A percentile compares a stretch with the other conserved stretches of the same genome.
Conservation (phyloP, 345 rosid species). For the Heritiera fomes region DNA sequence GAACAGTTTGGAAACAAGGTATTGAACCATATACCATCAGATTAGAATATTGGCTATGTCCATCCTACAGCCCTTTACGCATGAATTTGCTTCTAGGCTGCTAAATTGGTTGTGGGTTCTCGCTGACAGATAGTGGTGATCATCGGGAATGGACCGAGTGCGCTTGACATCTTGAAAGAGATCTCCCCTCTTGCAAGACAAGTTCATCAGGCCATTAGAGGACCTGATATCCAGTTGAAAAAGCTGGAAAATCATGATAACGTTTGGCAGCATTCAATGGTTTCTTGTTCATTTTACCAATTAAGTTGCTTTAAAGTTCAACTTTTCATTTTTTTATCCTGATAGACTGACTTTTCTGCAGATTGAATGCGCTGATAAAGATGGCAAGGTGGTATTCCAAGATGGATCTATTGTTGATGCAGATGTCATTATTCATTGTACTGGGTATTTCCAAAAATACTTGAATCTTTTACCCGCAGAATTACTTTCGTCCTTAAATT, state of each 20-base stretch:
- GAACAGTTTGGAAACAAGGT: constrained; percentile 18
- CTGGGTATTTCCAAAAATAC: constrained; percentile 1
- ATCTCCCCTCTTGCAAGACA: constrained; percentile 10
- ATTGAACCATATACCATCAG: background rate
- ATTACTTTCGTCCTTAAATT: background rate
- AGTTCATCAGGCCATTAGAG: constrained; percentile 21
- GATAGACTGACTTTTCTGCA: background rate
- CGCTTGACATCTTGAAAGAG: constrained; percentile 8
- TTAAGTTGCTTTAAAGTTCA: background rate
- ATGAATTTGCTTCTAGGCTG: background rate
- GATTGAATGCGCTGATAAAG: constrained; percentile 16
- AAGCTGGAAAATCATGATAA: background rate
- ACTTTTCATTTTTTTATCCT: background rate
- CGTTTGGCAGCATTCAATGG: constrained; percentile 22
- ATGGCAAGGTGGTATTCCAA: constrained; percentile 17
- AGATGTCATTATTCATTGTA: constrained; percentile 16
- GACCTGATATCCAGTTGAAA: background rate
- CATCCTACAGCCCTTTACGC: background rate
- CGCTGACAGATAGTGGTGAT: constrained; percentile 17
- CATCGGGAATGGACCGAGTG: constrained; percentile 16
- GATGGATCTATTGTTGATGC: constrained; percentile 15
- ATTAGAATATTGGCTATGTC: background rate
- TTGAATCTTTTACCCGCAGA: background rate
- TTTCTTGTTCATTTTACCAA: background rate
- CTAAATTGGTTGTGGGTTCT: background rate